These are phyloP conservation scores for Paspalum vaginatum DNA, from an alignment of 176 grass and related monocot genomes.

Conservation along the genomic window DNA sequence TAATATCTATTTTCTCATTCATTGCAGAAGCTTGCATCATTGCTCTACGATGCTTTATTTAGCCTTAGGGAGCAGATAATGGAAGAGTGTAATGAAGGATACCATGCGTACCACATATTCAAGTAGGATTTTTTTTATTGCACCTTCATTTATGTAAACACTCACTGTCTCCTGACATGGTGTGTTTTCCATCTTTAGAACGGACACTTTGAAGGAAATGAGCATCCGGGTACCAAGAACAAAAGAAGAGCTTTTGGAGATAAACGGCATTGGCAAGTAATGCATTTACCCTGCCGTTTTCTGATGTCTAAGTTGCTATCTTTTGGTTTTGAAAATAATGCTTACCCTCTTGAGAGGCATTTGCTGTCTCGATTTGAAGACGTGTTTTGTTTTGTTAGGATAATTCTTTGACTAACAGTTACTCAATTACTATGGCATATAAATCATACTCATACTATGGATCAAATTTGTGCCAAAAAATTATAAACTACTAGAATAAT, in stretches of 20 bases:
- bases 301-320: background rate
- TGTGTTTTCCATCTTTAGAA: constrained; percentile 59
- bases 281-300: constrained; percentile 16
- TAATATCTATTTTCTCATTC: constrained; percentile 15
- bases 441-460: too few relatives aligned
- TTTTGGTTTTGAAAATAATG: background rate
- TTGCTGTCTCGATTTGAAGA: background rate
- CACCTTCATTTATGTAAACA: constrained; percentile 2
- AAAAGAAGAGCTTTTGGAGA: constrained; percentile 92
- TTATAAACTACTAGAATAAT: too few relatives aligned
- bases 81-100: constrained; percentile 44
- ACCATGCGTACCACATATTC: constrained; percentile 66
- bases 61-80: constrained; percentile 50
- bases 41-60: constrained; percentile 44
- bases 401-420: too few relatives aligned
- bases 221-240: constrained; percentile 69
- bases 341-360: background rate
- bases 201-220: constrained; percentile 68
- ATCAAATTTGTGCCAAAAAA: too few relatives aligned
- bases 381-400: too few relatives aligned
- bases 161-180: background rate
- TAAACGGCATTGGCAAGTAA: constrained; percentile 89
- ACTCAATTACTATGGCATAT: too few relatives aligned
- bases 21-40: constrained; percentile 48
- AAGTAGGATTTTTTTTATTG: constrained; percentile 34